Evolutionary conservation across 306 rosid genomes (phyloP), one percentile per base, ranked within the genome.

Genomic region (Lathyrus tuberosus): DNA sequence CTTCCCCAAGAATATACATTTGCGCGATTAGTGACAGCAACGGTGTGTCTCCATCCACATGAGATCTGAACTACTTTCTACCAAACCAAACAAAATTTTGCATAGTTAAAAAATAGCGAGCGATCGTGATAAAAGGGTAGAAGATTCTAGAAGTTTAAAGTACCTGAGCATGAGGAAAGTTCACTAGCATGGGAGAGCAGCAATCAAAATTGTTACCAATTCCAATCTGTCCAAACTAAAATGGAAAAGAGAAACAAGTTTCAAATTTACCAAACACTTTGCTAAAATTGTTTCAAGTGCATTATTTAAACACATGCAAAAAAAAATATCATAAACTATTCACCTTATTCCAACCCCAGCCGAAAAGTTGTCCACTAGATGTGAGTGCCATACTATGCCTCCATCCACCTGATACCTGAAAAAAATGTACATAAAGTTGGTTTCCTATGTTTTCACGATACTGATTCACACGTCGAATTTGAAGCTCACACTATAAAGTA

Each of bases 271-370:
- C 35, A 65, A 73, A 16, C 18, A 15, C 8, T 68, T 44, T 44
- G 42, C 33, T 18, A 37, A 53, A 10, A 53, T 22, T 18, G 30
- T 51, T 20, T 53, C 59, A 22, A 22, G 46, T 42, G 59, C 37
- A 65, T 46, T 67, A 51, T 12, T 65, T 16, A 59, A 67, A 31
- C 46, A 49, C 40, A 35, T 35, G 40, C 40, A 35, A 3, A 35
- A 3, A 33, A 60, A 74, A 58, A 65, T 59, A 16, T 22, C 53
- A 22, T 20, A 44, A 66, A 31, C 15, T 20, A 15, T 58, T 51
- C 76, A 88, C 98, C 97, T 94, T 90, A 77, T 94, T 94, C 98
- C 98, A 94, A 74, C 98, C 98, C 97, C 98, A 94, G 67, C 97
- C 98, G 28, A 85, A 90, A 35, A 94, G 97, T 59, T 81, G 78